phyloP scores from a whole-genome alignment of 495 filamentous ascomycete genomes.

The Hypoxylon trugodes region DNA sequence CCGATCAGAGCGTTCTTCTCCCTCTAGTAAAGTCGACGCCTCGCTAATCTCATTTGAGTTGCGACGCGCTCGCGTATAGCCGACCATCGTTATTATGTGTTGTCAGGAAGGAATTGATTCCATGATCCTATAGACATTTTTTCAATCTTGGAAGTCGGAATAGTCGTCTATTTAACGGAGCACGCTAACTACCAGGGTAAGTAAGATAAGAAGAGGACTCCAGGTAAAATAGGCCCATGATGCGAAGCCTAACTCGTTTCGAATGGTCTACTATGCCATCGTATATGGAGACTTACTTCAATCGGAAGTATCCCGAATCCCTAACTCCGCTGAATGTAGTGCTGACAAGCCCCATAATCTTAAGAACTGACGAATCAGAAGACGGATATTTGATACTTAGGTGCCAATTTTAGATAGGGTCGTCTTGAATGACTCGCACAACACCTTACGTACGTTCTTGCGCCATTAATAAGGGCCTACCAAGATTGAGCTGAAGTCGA shows the following conservation, averaged over 20 bases:
- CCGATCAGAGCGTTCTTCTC: no score
- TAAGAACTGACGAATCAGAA: neutral
- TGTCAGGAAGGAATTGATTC: no score
- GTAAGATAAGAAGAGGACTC: neutral
- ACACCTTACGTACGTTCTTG: no score
- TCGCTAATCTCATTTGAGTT: conserved; percentile 24
- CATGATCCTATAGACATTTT: no score
- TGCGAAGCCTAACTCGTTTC: no score
- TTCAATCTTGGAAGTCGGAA: no score
- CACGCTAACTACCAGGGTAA: no score
- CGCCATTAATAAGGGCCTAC: no score
- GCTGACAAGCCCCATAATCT: neutral
- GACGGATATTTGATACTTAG: neutral
- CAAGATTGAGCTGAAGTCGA: no score
- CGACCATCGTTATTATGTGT: conserved; percentile 2
- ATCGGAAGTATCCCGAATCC: conserved; percentile 23
- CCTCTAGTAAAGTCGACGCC: conserved; percentile 6
- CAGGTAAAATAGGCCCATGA: neutral
- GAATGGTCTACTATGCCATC: neutral
- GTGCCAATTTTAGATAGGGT: conserved; percentile 7
- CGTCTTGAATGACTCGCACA: neutral
- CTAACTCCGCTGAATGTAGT: conserved; percentile 4
- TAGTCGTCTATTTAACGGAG: neutral
- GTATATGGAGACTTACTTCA: neutral
- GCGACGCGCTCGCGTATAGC: neutral